These are phyloP conservation scores for Panicum virgatum DNA, from an alignment of 202 grass and related monocot genomes.

Conservation along the genomic window DNA sequence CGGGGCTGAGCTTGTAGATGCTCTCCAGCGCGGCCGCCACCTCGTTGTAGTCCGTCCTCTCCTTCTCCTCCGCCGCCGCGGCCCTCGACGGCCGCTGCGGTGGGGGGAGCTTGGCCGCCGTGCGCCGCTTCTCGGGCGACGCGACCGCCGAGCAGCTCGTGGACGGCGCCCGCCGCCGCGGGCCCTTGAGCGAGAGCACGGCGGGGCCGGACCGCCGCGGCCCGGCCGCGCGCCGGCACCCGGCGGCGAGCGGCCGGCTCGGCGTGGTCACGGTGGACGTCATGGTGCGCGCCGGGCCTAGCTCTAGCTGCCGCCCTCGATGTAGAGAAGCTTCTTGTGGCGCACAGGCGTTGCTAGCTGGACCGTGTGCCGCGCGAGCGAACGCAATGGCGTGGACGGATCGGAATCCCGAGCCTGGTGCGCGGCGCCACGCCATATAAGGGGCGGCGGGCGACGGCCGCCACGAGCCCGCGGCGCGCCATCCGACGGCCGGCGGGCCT, in stretches of 20 bases:
- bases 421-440: conserved; percentile 8
- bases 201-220: conserved; percentile 40
- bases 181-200: conserved; percentile 33
- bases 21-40: conserved; percentile 85
- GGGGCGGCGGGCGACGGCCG: conserved; percentile 13
- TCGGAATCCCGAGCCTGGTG: not conserved
- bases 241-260: conserved; percentile 49
- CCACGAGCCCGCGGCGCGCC: not conserved
- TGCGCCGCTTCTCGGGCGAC: conserved; percentile 51
- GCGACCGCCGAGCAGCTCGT: conserved; percentile 62
- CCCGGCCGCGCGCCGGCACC: conserved; percentile 13
- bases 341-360: not conserved
- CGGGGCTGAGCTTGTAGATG: conserved; percentile 90
- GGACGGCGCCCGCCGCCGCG: conserved; percentile 24
- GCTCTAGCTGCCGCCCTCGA: not conserved
- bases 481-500: conserved; percentile 25
- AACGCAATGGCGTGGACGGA: not conserved
- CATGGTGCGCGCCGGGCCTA: conserved; percentile 28
- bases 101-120: conserved; percentile 27
- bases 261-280: conserved; percentile 45
- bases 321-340: conserved; percentile 38
- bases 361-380: not conserved
- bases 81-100: conserved; percentile 22
- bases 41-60: conserved; percentile 67
- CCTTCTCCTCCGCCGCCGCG: not conserved